Percentiles rank a stretch among this genome's conserved stretches.
Conservation (phyloP, 371 early-diverging fungal species). For the Rhizopus arrhizus region DNA sequence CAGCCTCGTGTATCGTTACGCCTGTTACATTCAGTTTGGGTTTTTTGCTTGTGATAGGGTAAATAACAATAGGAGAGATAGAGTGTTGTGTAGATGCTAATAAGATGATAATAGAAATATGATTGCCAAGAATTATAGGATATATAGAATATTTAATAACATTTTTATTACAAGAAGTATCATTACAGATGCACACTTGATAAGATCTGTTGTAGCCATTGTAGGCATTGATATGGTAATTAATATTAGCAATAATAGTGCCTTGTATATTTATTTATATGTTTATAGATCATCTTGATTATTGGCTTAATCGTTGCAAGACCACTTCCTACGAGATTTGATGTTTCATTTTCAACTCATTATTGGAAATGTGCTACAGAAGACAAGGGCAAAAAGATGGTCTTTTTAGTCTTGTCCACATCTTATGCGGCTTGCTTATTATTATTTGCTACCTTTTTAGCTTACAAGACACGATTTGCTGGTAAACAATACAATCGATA, state of each 20-base stretch:
- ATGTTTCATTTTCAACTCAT: slow-evolving; percentile 42
- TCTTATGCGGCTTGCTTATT: slow-evolving; percentile 48
- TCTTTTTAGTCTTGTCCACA: slow-evolving; percentile 35
- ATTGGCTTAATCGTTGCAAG: slow-evolving; percentile 43
- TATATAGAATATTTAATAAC: slow-evolving; percentile 65
- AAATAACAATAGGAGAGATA: slow-evolving; percentile 7
- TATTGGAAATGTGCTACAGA: slow-evolving; percentile 52
- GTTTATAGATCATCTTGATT: slow-evolving; percentile 41
- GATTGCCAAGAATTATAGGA: slow-evolving; percentile 66
- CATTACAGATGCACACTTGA: slow-evolving; percentile 57
- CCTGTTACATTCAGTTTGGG: slow-evolving; percentile 59
- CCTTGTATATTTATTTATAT: too few relatives aligned
- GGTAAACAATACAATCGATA: slow-evolving; percentile 55
- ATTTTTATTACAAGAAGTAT: slow-evolving; percentile 62
- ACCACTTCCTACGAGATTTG: slow-evolving; percentile 41
- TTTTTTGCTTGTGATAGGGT: slow-evolving; percentile 57
- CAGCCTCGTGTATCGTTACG: slow-evolving; percentile 44
- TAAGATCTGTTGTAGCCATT: slow-evolving; percentile 51
- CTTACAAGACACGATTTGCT: slow-evolving; percentile 61
- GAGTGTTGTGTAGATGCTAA: background rate
- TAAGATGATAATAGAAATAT: slow-evolving; percentile 46
- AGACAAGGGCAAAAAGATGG: slow-evolving; percentile 23
- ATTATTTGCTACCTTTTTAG: slow-evolving; percentile 58
- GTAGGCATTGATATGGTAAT: slow-evolving; percentile 55
- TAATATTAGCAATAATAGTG: background rate